Evolutionary conservation across 1,284 basidiomycete genomes (phyloP).

Genomic region (Rhodotorula sp.): DNA sequence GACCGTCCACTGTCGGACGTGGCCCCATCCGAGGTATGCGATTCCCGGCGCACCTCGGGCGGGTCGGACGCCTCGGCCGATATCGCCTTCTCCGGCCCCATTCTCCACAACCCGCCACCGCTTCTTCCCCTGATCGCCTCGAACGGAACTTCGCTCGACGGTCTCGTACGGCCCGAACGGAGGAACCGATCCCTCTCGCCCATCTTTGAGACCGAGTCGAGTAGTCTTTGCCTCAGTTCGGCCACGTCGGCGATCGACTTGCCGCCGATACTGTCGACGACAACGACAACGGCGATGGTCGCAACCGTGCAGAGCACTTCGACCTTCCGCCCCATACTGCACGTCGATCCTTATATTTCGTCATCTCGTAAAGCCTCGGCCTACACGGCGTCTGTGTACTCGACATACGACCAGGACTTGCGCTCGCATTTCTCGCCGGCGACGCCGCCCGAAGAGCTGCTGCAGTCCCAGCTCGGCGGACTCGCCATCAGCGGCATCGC

Average conservation of each 20-base stretch:
- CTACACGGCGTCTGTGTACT: constrained; percentile 21
- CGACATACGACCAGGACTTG: background rate
- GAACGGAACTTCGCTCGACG: background rate
- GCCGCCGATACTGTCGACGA: background rate
- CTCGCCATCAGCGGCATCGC: constrained; percentile 10
- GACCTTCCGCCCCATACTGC: constrained; percentile 5
- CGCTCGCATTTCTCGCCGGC: constrained; percentile 21
- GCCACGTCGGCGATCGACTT: background rate
- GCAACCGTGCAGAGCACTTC: background rate
- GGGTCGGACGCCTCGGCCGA: background rate
- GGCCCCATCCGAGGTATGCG: background rate
- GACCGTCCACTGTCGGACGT: background rate
- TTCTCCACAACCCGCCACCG: background rate
- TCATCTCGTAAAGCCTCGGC: background rate
- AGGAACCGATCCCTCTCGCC: background rate
- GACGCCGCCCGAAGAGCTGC: constrained; percentile 5
- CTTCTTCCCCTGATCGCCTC: background rate
- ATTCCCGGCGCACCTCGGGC: background rate
- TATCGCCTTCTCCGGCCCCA: constrained; percentile 1
- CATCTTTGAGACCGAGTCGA: background rate
- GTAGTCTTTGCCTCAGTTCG: background rate
- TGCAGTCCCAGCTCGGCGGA: constrained; percentile 2
- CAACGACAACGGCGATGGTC: no score
- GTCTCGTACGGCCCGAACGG: no score
- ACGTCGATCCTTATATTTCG: background rate